Evolutionary conservation across 1,284 basidiomycete species (phyloP), one percentile per base, ranked within the genome.

Genomic region (Malassezia brasiliensis): DNA sequence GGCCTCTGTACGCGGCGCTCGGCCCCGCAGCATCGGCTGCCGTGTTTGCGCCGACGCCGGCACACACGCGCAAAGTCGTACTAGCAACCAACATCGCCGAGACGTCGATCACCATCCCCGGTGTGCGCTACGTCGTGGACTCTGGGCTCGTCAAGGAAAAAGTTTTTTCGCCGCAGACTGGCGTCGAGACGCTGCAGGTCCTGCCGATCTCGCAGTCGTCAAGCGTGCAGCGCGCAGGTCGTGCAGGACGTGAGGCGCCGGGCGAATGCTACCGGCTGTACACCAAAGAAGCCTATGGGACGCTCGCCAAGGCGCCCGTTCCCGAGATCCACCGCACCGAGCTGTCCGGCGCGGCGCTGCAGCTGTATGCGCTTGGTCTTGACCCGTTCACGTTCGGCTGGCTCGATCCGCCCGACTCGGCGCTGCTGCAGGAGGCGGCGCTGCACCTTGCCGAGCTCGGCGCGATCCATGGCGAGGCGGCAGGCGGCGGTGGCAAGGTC

Each of bases 61-160:
- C 81, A 0, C 80, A 83, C 48, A 83, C 82, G 1, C 83, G 93
- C 45, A 90, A 94, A 74, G 86, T 91, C 69, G 88, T 96, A 54
- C 79, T 98, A 28, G 86, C 71, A 4, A 74, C 71, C 22, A 74
- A 74, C 56, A 74, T 74, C 47, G 71, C 93, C n/a, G 93, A 98
- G 76, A 98, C 94, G 0, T 90, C 87, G 20, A 88, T 99, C 75
- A 98, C 93, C 4, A 94, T 99, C 67, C 90, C 91, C 5, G 91
- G 91, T 1, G 85, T 98, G 52, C 85, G 83, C 56, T 96, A 89
- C 73, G 93, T 99, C 7, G 85, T 99, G 46, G 93, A 99, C 76
- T 70, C 67, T 31, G 71, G 71, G 0, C 86, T 91, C 75, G 88
- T 86, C 68, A 99, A 99, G 76, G 90, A 96, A 76, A 94, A 94